phyloP scores from a whole-genome alignment of 2,329 filamentous ascomycete genomes.

The Colletotrichum sp. region DNA sequence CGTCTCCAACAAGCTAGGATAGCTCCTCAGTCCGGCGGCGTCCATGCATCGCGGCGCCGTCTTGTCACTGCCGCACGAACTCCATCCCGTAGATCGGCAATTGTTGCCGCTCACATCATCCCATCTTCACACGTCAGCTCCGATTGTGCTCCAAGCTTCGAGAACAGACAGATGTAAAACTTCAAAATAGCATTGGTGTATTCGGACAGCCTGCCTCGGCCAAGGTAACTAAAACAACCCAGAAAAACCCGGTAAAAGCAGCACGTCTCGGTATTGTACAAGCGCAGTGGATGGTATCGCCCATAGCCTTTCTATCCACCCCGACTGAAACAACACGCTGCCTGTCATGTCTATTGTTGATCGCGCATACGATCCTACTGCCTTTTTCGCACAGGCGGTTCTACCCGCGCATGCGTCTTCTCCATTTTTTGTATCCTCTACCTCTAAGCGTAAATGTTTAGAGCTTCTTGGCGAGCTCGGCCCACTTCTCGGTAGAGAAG shows the following conservation, averaged over 20 bases:
- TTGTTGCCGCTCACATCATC: background rate
- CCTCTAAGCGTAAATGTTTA: slow-evolving; percentile 54
- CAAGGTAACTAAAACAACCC: slow-evolving; percentile 21
- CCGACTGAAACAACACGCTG: slow-evolving; percentile 25
- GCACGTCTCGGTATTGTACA: slow-evolving; percentile 24
- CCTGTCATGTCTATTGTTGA: slow-evolving; percentile 20
- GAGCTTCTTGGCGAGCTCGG: slow-evolving; percentile 91
- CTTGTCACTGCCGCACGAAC: background rate
- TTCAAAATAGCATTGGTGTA: slow-evolving; percentile 19
- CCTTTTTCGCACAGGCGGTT: slow-evolving; percentile 10
- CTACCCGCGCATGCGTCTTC: background rate
- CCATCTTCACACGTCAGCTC: background rate
- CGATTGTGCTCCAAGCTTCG: background rate
- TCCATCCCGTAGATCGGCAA: background rate
- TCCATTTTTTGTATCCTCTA: background rate
- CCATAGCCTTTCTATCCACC: slow-evolving; percentile 22
- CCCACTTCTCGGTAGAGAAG: slow-evolving; percentile 96
- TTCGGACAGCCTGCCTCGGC: slow-evolving; percentile 17
- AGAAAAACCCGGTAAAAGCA: slow-evolving; percentile 23
- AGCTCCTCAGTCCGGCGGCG: background rate
- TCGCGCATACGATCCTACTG: slow-evolving; percentile 17
- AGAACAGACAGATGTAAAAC: background rate
- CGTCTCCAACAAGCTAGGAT: background rate
- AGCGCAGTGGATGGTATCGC: slow-evolving; percentile 25
- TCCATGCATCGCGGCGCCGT: background rate